These are phyloP conservation scores for Telfairia occidentalis DNA, from an alignment of 331 rosid species.

Conservation along the genomic window DNA sequence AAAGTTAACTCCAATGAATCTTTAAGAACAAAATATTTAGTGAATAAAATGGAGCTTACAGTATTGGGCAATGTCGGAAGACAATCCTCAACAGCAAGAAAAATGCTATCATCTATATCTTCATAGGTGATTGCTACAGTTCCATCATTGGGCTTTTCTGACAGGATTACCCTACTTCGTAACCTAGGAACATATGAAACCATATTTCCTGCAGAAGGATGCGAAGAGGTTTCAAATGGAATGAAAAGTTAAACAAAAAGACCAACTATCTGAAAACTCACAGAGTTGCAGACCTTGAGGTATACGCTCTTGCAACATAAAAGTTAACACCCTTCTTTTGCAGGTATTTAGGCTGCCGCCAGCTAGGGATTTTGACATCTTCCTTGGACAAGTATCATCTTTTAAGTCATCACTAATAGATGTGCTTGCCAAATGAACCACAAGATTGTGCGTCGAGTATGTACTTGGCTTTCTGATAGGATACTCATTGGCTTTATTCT, in stretches of 20 bases:
- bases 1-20: neutral
- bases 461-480: conserved; percentile 35
- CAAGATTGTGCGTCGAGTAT: conserved; percentile 26
- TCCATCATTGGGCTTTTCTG: conserved; percentile 86
- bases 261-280: neutral
- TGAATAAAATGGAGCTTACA: conserved; percentile 32
- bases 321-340: conserved; percentile 53
- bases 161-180: conserved; percentile 61
- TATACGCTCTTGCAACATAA: conserved; percentile 41
- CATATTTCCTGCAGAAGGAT: conserved; percentile 43
- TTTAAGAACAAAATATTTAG: neutral
- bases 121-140: conserved; percentile 75
- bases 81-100: conserved; percentile 45
- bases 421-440: conserved; percentile 26
- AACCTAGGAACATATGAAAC: conserved; percentile 31
- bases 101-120: conserved; percentile 44
- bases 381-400: conserved; percentile 38
- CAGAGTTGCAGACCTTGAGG: conserved; percentile 53
- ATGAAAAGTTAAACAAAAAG: conserved; percentile 10
- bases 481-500: conserved; percentile 46
- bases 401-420: conserved; percentile 37
- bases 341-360: conserved; percentile 78
- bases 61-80: conserved; percentile 85
- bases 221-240: conserved; percentile 14
- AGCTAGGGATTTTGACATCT: conserved; percentile 65